Percentiles rank a stretch among this genome's conserved stretches.
phyloP scores from a whole-genome alignment of 2,329 filamentous ascomycete genomes.

The Epicoccum sorghinum region DNA sequence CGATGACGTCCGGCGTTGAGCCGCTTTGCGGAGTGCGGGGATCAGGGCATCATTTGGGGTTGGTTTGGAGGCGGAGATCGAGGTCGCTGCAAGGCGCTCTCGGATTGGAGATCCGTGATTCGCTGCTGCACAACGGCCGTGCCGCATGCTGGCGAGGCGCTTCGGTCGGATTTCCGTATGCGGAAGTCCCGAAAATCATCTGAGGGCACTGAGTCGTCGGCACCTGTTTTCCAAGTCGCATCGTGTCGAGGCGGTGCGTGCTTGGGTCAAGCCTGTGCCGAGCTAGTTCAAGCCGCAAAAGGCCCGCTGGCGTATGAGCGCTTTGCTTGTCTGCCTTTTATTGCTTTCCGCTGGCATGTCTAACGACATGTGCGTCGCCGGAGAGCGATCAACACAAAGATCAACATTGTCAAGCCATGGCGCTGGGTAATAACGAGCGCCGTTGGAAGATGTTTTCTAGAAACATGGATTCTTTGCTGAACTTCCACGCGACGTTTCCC shows the following conservation, averaged over 20 bases:
- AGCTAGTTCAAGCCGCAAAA: conserved; percentile 11
- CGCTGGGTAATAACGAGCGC: conserved; percentile 2
- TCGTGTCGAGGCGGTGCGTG: conserved; percentile 10
- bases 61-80: conserved; percentile 4
- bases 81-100: not conserved
- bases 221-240: conserved; percentile 1
- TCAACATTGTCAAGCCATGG: conserved; percentile 5
- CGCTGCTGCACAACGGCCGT: conserved; percentile 12
- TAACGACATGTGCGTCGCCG: conserved; percentile 1
- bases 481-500: not conserved
- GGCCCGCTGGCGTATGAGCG: conserved; percentile 10
- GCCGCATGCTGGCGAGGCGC: not conserved
- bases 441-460: conserved; percentile 1
- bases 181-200: conserved; percentile 2
- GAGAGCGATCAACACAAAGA: conserved; percentile 1
- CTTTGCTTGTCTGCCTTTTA: conserved; percentile 7
- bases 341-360: not conserved
- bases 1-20: conserved; percentile 16
- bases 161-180: conserved; percentile 4
- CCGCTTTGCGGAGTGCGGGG: conserved; percentile 19
- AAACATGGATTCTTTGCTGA: not conserved
- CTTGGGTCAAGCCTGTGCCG: conserved; percentile 9
- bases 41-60: conserved; percentile 10
- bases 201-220: conserved; percentile 10
- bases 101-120: conserved; percentile 7